Evolutionary conservation across 2,329 filamentous ascomycete species (phyloP), one percentile per base, ranked within the genome.

Genomic region (Thermomyces lanuginosus): DNA sequence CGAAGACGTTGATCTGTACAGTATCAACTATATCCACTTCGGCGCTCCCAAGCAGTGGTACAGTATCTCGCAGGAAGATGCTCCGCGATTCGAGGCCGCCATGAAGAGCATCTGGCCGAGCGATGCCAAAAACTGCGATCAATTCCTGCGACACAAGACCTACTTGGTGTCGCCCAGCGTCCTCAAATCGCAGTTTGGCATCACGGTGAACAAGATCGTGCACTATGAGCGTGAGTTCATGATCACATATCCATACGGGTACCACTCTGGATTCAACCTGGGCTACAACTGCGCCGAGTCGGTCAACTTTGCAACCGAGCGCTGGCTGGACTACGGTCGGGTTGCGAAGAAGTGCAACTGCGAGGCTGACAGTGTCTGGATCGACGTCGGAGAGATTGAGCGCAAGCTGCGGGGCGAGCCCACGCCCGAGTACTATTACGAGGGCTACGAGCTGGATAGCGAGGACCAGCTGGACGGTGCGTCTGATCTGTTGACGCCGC

Each of bases 21-120:
- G 84, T 51, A 98, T 98, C 65, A 98, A 98, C 58, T 98, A 93
- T 51, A 83, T 98, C 33, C 89, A 98, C 47, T 98, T 98, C 50
- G 89, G 89, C 29, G 89, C 89, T 1, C 89, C 89, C 0, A 98
- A 98, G 56, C 89, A 98, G 51, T 98, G 89, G 89, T 98, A 98
- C 58, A 93, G 84, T 53, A 95, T 98, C 38, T 92, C 86, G 1
- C 91, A 95, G 51, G 79, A 80, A 38, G 89, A 98, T 49, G 83
- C 86, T 8, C 72, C 83, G 26, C 76, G 78, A 9, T 98, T 98
- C 42, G 89, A 98, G 53, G 72, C 74, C 19, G 86, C 82, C 21
- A 98, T 98, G 89, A 86, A 78, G 56, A 83, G 66, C 46, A 80
- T 92, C 31, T 98, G 86, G 84, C 82, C 84, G 0, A 76, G 76